These are phyloP conservation scores for Phellinidium pouzarii DNA, from an alignment of 1,284 basidiomycete genomes.

Conservation along the genomic window DNA sequence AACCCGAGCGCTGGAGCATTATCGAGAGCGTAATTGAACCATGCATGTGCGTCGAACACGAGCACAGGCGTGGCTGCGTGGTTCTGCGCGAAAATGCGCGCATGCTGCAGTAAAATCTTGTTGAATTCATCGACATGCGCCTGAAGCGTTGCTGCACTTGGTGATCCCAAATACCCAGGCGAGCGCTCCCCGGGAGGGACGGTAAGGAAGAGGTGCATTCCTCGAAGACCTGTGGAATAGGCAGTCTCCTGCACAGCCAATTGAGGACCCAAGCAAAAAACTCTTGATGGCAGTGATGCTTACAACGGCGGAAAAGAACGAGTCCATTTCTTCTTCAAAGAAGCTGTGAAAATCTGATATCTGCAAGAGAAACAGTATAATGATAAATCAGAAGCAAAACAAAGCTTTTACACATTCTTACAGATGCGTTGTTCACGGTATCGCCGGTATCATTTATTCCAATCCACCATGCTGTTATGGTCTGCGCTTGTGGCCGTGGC, in stretches of 20 bases:
- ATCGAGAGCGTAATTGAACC: constrained; percentile 43
- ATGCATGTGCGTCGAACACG: constrained; percentile 43
- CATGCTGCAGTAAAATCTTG: constrained; percentile 31
- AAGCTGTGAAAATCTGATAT: constrained; percentile 43
- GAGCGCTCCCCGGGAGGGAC: constrained; percentile 46
- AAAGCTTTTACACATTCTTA: constrained; percentile 21
- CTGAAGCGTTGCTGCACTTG: constrained; percentile 30
- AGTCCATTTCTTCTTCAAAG: constrained; percentile 44
- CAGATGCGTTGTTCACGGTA: constrained; percentile 38
- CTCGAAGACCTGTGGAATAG: constrained; percentile 34
- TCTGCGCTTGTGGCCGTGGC: constrained; percentile 37
- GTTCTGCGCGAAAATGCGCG: constrained; percentile 30
- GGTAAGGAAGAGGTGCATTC: constrained; percentile 47
- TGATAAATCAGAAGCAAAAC: not conserved
- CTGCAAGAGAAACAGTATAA: constrained; percentile 23
- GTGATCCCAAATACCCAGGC: constrained; percentile 31
- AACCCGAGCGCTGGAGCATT: constrained; percentile 38
- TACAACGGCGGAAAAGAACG: constrained; percentile 49
- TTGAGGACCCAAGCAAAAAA: not conserved
- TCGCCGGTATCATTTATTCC: constrained; percentile 55
- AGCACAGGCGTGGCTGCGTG: constrained; percentile 35
- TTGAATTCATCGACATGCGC: constrained; percentile 39
- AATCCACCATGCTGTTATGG: constrained; percentile 51
- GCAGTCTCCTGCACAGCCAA: constrained; percentile 35
- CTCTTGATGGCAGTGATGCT: constrained; percentile 19